Evolutionary conservation across 805 yeast species (phyloP).

Genomic region (Lipomyces kockii): DNA sequence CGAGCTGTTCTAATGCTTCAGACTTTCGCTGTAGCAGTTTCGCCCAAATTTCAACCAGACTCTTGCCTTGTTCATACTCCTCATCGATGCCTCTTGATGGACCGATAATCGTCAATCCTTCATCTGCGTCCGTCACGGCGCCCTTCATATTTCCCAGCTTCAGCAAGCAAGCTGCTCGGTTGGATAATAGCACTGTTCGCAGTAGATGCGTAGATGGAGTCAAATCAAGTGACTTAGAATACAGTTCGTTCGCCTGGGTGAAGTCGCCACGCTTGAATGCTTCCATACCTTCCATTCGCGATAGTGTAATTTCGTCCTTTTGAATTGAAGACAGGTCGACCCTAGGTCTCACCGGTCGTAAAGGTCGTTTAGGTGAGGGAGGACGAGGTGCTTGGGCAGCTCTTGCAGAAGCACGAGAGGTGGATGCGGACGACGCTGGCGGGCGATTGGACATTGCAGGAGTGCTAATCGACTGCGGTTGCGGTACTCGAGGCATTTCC

Average conservation of each 20-base stretch:
- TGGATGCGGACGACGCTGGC: background rate
- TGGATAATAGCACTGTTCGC: constrained; percentile 71
- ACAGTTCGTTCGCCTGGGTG: constrained; percentile 62
- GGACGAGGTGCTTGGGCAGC: constrained; percentile 4
- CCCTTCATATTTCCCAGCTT: constrained; percentile 72
- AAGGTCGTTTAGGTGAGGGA: background rate
- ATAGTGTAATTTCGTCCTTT: constrained; percentile 41
- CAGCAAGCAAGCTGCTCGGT: constrained; percentile 67
- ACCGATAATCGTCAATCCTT: constrained; percentile 53
- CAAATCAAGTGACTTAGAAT: constrained; percentile 58
- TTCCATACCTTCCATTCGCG: constrained; percentile 56
- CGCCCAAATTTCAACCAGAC: constrained; percentile 70
- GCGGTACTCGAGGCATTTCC: background rate
- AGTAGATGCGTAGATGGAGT: constrained; percentile 69
- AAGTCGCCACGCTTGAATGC: constrained; percentile 85
- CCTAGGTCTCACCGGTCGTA: constrained; percentile 33
- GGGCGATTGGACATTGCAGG: background rate
- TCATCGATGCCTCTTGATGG: constrained; percentile 49
- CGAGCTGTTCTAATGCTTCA: constrained; percentile 81
- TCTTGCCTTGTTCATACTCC: constrained; percentile 55
- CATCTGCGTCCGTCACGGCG: constrained; percentile 54
- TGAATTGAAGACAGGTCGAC: constrained; percentile 42
- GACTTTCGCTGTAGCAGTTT: constrained; percentile 75
- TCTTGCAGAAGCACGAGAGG: background rate
- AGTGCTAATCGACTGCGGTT: background rate